Evolutionary conservation across 345 rosid genomes (phyloP).

Genomic region (Gossypium herbaceum): DNA sequence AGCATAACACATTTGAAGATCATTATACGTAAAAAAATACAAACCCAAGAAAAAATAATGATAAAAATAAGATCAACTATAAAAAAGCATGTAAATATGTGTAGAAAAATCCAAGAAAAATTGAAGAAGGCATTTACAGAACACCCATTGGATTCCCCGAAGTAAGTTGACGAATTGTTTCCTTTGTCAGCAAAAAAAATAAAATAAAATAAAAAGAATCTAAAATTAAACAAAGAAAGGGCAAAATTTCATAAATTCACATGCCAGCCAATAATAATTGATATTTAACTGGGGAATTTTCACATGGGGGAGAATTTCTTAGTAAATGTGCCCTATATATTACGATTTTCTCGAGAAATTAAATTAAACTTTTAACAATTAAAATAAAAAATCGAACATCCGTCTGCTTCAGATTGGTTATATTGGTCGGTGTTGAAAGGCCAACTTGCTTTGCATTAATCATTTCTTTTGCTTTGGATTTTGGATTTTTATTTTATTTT

Average conservation of each 20-base stretch:
- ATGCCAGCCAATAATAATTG: slow-evolving; percentile 23
- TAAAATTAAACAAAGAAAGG: neutral
- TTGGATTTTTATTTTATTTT: neutral
- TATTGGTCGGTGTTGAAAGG: slow-evolving; percentile 51
- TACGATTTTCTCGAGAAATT: neutral
- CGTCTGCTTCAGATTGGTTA: slow-evolving; percentile 55
- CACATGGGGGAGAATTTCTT: slow-evolving; percentile 44
- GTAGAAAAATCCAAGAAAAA: too few relatives aligned
- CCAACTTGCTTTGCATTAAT: slow-evolving; percentile 23
- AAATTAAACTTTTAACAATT: too few relatives aligned
- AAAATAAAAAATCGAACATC: slow-evolving; percentile 38
- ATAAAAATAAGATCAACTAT: too few relatives aligned
- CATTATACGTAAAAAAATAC: too few relatives aligned
- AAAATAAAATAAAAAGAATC: neutral
- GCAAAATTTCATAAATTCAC: neutral
- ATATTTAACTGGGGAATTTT: slow-evolving; percentile 2
- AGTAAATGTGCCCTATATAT: slow-evolving; percentile 35
- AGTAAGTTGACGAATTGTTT: slow-evolving; percentile 28
- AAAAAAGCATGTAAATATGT: too few relatives aligned
- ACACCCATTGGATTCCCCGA: slow-evolving; percentile 26
- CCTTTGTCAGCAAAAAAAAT: slow-evolving; percentile 22
- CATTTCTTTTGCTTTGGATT: slow-evolving; percentile 6
- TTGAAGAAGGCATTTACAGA: neutral
- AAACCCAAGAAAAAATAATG: too few relatives aligned
- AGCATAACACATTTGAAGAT: too few relatives aligned